Base-by-base conservation (phyloP, 768 basidiomycete genomes). In the Lactarius quietus region DNA sequence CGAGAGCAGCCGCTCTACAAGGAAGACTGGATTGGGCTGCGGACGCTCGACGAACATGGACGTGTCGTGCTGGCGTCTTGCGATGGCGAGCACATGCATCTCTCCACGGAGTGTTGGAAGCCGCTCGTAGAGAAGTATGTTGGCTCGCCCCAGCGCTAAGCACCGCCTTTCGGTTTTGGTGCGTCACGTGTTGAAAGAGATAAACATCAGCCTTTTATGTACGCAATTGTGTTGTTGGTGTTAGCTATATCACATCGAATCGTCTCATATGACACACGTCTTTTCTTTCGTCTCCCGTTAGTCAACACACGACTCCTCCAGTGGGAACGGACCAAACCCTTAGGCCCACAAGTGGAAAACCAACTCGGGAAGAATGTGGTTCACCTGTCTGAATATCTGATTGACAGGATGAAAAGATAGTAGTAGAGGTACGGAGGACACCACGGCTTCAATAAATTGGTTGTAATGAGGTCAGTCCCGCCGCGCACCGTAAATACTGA, bases 21-120 rank as follows among this genome's bases (percentile, higher is more conserved):
- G 9, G 85, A 92, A 69, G 88, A 95, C 72, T 91, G 89, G 89
- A 89, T 94, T 59, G 93, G 93, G 5, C 74, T 95, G 61, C 83
- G 85, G 35, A 72, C 77, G 63, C 78, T 95, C 68, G 90, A 95
- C 73, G 81, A 92, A 69, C 77, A 80, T 26, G 88, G 84, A 5
- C 80, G 76, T 5, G 79, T 95, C 18, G 70, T 80, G 15, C 77
- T 92, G 33, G 80, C 79, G 61, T 80, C 80, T 23, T 95, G 93
- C 72, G 80, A 85, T 29, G 88, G 89, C 28, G 81, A 81, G 71
- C 93, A 95, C 71, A 93, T 94, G 92, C 80, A 86, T 55, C 74
- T 94, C 52, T 72, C 76, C 20, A 45, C 53, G 5, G 73, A 71
- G 31, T 77, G 76, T 62, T 77, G 75, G 76, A 18, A 68, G 67